Conservation (phyloP, 1,139 yeast genomes). For the Sugiyamaella castrensis region DNA sequence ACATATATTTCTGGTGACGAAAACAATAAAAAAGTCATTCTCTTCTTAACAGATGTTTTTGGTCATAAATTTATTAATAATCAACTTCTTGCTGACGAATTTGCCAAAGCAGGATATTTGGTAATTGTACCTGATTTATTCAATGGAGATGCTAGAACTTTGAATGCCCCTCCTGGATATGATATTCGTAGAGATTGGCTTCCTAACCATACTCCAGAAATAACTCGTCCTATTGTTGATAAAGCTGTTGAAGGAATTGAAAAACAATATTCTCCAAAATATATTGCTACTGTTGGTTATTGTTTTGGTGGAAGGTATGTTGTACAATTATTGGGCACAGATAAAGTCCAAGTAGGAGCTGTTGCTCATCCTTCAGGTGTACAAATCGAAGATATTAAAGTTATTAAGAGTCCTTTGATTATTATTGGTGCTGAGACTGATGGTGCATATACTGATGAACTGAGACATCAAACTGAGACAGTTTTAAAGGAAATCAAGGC, state of each 20-base stretch:
- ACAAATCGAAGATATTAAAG: constrained; percentile 63
- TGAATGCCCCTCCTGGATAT: constrained; percentile 32
- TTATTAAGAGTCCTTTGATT: constrained; percentile 56
- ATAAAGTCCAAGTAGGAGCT: constrained; percentile 56
- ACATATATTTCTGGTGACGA: constrained; percentile 24
- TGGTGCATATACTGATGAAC: constrained; percentile 55
- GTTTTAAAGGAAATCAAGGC: constrained; percentile 49
- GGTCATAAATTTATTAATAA: constrained; percentile 60
- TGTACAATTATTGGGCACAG: constrained; percentile 50
- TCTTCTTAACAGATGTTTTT: constrained; percentile 64
- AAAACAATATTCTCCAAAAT: constrained; percentile 48
- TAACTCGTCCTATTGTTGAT: constrained; percentile 44
- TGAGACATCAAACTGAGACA: constrained; percentile 59
- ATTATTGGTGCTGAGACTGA: constrained; percentile 79
- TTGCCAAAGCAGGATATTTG: constrained; percentile 60
- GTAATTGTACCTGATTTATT: constrained; percentile 75
- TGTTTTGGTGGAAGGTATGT: constrained; percentile 81
- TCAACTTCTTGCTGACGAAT: constrained; percentile 64
- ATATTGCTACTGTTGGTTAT: constrained; percentile 65
- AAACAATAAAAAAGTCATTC: constrained; percentile 44
- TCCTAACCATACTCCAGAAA: constrained; percentile 49
- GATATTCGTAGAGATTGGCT: constrained; percentile 50
- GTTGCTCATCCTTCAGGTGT: constrained; percentile 80
- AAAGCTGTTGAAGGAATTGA: constrained; percentile 44
- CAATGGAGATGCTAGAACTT: constrained; percentile 49